Base-by-base conservation (phyloP, 2,329 filamentous ascomycete genomes). In the Tolypocladium album region DNA sequence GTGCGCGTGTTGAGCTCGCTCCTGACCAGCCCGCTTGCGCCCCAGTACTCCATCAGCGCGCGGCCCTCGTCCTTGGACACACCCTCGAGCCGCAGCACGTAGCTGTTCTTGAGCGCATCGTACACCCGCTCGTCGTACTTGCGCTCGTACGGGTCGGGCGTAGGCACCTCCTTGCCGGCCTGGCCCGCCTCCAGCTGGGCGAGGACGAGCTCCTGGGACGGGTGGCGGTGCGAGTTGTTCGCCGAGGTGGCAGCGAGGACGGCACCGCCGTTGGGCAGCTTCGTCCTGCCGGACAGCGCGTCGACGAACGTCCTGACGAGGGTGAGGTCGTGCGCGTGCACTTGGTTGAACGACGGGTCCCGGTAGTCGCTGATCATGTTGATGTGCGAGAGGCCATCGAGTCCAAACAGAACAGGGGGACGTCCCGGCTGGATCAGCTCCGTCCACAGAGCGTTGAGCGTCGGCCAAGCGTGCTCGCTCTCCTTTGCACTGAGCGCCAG, bases 1-100 rank as follows among this genome's bases (percentile, higher is more conserved):
- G 82, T 80, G 64, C 78, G 78, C 69, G 92, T 86, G 67, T 89
- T 87, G 57, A 97, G 80, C 55, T 78, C 80, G 62, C 83, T 79
- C 64, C 89, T 83, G 69, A 96, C 72, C 70, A 96, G 79, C 15
- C 93, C 94, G 72, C 90, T 95, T 42, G 84, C 85, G 6, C 90
- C 92, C 80, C 93, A 97, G 76, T 97, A 97, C 77, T 97, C 92
- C 85, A 97, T 88, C 66, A 96, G 78, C 0, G 85, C 82, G 61
- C 88, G 83, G 13, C 90, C 86, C 75, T 97, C 93, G 2, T 81
- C 75, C 74, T 87, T 89, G 67, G 78, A 87, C 65, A 97, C 68
- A 11, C 90, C 88, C 50, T 82, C 79, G 24, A 96, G 70, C 24
- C 82, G 80, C 58, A 86, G 64, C 2, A 85, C 75, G 61, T 76